Base-by-base conservation (phyloP, 2,329 filamentous ascomycete genomes). In the Graphilbum fragrans region DNA sequence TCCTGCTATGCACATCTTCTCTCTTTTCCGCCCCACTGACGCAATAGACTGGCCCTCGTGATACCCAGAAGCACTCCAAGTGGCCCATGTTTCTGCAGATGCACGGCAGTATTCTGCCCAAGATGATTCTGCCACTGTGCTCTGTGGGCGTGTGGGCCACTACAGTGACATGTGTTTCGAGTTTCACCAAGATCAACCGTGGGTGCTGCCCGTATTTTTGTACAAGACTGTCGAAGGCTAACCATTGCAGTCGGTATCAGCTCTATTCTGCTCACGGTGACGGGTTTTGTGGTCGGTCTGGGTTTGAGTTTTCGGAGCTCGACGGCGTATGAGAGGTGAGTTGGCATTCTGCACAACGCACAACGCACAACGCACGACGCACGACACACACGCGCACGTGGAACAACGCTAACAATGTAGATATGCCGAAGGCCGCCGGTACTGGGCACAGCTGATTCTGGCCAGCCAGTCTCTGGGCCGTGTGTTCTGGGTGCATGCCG, bases 261-360 rank as follows among this genome's bases (percentile, higher is more conserved):
- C 54, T 76, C 69, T n/a, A 69, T 86, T 35, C 67, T 90, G n/a
- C 69, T 90, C 35, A 88, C 83, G 1, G 77, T 90, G n/a, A 75
- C 84, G 22, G 84, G 84, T 78, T 88, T 90, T 61, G 81, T 88
- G 44, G 82, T 90, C 53, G 80, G 80, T 72, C 61, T 88, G 54
- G 74, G 81, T 12, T 66, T 90, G 47, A 86, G 80, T 18, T 87
- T 90, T 65, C 79, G 83, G 41, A 85, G 76, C 47, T 80, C 80
- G 1, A 85, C 82, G 4, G 83, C 83, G 9, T 90, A 90, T 52
- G 84, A 90, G 59, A 73, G 82, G 56, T 67, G 64, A 39, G 45
- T 43, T 22, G 14, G 25, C 25, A 8, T 8, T 29, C 25, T 29
- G 25, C 14, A 29, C n/a, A n/a, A n/a, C n/a, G n/a, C n/a, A n/a